Conservation (phyloP, 495 filamentous ascomycete species). For the Parathielavia appendiculata region DNA sequence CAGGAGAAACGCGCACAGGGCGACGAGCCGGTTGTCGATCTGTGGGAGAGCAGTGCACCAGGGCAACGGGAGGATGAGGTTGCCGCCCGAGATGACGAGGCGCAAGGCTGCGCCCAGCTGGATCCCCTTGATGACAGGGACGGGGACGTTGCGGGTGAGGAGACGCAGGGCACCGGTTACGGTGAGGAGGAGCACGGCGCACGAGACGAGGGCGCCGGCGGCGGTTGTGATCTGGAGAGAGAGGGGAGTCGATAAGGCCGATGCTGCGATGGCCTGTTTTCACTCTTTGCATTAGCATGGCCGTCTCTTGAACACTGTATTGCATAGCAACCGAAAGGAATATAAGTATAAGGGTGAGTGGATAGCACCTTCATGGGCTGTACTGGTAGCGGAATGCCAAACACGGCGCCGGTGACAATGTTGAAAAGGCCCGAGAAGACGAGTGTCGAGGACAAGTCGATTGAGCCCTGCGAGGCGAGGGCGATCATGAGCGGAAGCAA, state of each 20-base stretch:
- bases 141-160: constrained; percentile 66
- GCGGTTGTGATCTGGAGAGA: constrained; percentile 62
- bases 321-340: too few relatives aligned
- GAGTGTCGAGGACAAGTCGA: constrained; percentile 77
- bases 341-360: constrained; percentile 20
- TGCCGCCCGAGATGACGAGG: constrained; percentile 57
- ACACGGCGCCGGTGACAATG: constrained; percentile 70
- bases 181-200: constrained; percentile 68
- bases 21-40: constrained; percentile 71
- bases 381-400: constrained; percentile 81
- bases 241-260: constrained; percentile 62
- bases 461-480: constrained; percentile 64
- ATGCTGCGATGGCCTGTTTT: constrained; percentile 72
- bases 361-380: constrained; percentile 68
- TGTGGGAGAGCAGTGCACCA: constrained; percentile 56
- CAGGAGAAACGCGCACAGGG: constrained; percentile 60
- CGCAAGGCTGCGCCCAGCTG: constrained; percentile 85
- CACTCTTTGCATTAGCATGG: constrained; percentile 17
- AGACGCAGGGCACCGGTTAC: constrained; percentile 66
- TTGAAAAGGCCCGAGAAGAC: constrained; percentile 86
- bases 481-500: constrained; percentile 85
- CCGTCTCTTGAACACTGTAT: too few relatives aligned
- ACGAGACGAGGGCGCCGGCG: constrained; percentile 70
- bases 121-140: constrained; percentile 87
- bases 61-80: constrained; percentile 51